Evolutionary conservation across 2,329 filamentous ascomycete genomes (phyloP).

Genomic region (Claviceps sp.): DNA sequence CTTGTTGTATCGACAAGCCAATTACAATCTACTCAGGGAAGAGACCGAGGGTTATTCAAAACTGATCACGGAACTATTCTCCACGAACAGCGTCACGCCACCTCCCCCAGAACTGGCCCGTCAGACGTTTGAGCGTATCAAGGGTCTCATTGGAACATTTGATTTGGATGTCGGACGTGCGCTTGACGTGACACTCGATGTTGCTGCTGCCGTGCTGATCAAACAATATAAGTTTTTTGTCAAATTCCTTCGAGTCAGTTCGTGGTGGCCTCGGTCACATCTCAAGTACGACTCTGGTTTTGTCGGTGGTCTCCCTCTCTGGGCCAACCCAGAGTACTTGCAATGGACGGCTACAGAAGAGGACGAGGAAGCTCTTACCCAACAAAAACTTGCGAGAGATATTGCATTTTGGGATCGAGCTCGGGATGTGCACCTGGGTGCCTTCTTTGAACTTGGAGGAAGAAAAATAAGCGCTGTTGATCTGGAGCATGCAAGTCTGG

Average conservation of each 20-base stretch:
- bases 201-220: slow-evolving; percentile 85
- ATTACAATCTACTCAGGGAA: slow-evolving; percentile 90
- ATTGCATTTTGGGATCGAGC: slow-evolving; percentile 67
- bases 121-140: slow-evolving; percentile 81
- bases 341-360: slow-evolving; percentile 53
- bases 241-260: slow-evolving; percentile 79
- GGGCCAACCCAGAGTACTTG: slow-evolving; percentile 64
- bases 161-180: slow-evolving; percentile 92
- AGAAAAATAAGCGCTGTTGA: slow-evolving; percentile 50
- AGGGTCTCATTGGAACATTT: slow-evolving; percentile 90
- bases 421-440: slow-evolving; percentile 61
- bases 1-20: slow-evolving; percentile 84
- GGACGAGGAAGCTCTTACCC: slow-evolving; percentile 46
- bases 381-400: slow-evolving; percentile 53
- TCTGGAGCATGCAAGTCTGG: slow-evolving; percentile 29
- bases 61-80: slow-evolving; percentile 88
- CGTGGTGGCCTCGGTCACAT: slow-evolving; percentile 80
- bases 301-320: slow-evolving; percentile 60
- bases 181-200: slow-evolving; percentile 85
- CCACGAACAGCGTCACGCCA: slow-evolving; percentile 61
- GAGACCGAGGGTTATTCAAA: slow-evolving; percentile 97
- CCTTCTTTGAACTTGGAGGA: slow-evolving; percentile 81
- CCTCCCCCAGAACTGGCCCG: slow-evolving; percentile 65
- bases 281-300: slow-evolving; percentile 26
- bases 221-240: slow-evolving; percentile 92